phyloP scores from a whole-genome alignment of 352 stramenopile genomes.

The Thraustochytrium striatum region DNA sequence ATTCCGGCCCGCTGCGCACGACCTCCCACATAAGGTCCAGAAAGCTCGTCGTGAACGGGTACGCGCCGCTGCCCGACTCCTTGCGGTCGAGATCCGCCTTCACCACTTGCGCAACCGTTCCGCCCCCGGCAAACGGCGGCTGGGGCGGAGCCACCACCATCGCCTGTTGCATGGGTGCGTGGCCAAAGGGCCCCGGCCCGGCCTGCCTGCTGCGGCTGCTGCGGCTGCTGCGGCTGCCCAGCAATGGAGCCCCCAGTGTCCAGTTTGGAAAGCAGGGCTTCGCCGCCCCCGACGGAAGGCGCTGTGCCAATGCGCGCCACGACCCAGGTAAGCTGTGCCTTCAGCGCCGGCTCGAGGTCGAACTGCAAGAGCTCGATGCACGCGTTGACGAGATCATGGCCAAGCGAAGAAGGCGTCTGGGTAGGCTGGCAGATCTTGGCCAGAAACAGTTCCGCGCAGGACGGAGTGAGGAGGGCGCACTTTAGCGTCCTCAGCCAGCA shows the following conservation, averaged over 20 bases:
- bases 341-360: slow-evolving; percentile 19
- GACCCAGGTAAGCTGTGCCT: slow-evolving; percentile 10
- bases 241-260: too few species aligned
- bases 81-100: background rate
- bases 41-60: slow-evolving; percentile 17
- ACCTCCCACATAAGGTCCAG: slow-evolving; percentile 25
- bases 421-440: background rate
- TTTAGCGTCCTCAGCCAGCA: slow-evolving; percentile 32
- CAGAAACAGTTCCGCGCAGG: background rate
- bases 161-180: too few species aligned
- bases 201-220: too few species aligned
- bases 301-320: background rate
- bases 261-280: too few species aligned
- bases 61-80: slow-evolving; percentile 1
- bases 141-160: too few species aligned
- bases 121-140: background rate
- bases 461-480: background rate
- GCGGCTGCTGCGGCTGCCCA: too few species aligned
- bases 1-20: background rate
- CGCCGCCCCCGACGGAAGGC: too few species aligned
- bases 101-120: background rate
- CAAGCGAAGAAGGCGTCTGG: too few species aligned
- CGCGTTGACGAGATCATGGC: background rate
- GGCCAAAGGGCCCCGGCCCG: too few species aligned
- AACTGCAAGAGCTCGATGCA: background rate